Percentiles rank a stretch among this genome's conserved stretches.
Conservation (phyloP, 2,329 filamentous ascomycete genomes). For the Calonectria leucothoes region DNA sequence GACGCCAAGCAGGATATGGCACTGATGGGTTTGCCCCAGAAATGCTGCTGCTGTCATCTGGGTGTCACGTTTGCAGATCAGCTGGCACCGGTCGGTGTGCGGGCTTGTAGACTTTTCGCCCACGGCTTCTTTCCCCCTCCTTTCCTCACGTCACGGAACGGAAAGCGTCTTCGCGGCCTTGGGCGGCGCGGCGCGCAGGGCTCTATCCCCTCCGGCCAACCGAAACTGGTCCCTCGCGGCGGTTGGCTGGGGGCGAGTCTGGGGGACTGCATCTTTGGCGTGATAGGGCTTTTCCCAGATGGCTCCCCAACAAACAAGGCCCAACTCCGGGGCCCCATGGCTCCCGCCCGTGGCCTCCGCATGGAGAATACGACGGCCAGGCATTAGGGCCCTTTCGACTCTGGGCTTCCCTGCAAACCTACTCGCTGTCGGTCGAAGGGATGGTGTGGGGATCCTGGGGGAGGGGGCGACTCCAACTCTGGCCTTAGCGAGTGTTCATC, state of each 20-base stretch:
- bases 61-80: conserved; percentile 19
- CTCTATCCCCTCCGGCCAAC: conserved; percentile 9
- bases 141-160: not conserved
- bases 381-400: conserved; percentile 3
- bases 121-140: not conserved
- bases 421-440: conserved; percentile 38
- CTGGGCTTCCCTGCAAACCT: not conserved
- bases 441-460: conserved; percentile 41
- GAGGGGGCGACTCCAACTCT: conserved; percentile 33
- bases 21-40: conserved; percentile 1
- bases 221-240: not conserved
- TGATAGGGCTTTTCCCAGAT: conserved; percentile 13
- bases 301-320: conserved; percentile 18
- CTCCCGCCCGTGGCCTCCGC: conserved; percentile 21
- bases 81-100: not conserved
- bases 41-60: conserved; percentile 11
- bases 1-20: not conserved
- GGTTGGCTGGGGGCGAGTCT: not conserved
- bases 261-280: conserved; percentile 1
- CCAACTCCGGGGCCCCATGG: conserved; percentile 15
- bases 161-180: not conserved
- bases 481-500: conserved; percentile 28
- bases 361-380: conserved; percentile 31
- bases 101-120: conserved; percentile 6
- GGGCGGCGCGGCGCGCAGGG: not conserved